Evolutionary conservation across 2,329 filamentous ascomycete species (phyloP), one percentile per base, ranked within the genome.

Genomic region (Keithomyces neogunnii): DNA sequence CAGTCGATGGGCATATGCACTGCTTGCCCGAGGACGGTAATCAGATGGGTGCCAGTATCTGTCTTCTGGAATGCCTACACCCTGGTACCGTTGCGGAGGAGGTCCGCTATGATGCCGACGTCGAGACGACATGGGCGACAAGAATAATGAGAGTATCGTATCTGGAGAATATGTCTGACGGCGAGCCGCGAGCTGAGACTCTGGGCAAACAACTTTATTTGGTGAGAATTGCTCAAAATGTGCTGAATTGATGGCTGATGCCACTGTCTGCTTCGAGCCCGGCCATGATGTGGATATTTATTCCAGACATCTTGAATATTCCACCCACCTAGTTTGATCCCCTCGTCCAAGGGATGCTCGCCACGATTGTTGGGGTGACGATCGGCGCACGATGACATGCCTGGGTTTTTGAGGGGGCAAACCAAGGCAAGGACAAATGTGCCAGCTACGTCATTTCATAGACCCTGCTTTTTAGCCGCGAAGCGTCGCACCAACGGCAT

Each of bases 41-140:
- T 28, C 46, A 4, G 39, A 38, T 8, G 39, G 32, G n/a, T 45
- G 31, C 19, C 28, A 35, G 33, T 43, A 40, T 28, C 19, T 3
- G 19, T 39, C 45, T n/a, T 52, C 35, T 19, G 36, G 30, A 35
- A 5, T 26, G 46, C 48, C 4, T 28, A 26, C n/a, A 32, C 35
- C 31, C 31, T n/a, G 31, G 26, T n/a, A 13, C n/a, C 31, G 13
- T 10, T 42, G 47, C 43, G 43, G 51, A 45, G 51, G 43, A 28
- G 51, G 47, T 28, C 43, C 43, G 28, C 47, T 52, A 45, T 49
- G 36, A 43, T 28, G 47, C 47, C 51, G 40, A 35, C 40, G 40
- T 30, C 46, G 46, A 42, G 46, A 40, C 28, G 48, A 46, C 48
- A 50, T 50, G 33, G 40, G 40, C 11, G 40, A 4, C 40, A 44